phyloP scores from a whole-genome alignment of 2,329 filamentous ascomycete species.

The Aspergillus fijiensis region DNA sequence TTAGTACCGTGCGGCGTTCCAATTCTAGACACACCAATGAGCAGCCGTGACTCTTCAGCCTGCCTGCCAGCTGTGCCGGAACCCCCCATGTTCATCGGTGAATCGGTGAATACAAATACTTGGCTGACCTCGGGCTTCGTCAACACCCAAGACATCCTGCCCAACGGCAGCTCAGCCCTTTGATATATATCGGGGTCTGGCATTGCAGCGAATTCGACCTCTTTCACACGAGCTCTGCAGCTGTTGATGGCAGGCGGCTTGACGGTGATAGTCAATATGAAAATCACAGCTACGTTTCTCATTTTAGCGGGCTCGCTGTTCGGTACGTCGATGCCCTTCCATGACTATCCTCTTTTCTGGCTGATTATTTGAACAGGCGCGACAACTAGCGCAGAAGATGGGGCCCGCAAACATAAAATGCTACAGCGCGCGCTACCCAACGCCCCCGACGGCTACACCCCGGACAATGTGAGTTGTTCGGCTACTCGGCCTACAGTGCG shows the following conservation, averaged over 20 bases:
- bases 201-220: background rate
- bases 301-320: background rate
- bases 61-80: background rate
- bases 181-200: background rate
- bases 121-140: background rate
- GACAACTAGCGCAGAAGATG: background rate
- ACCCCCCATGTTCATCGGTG: background rate
- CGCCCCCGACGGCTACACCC: conserved; percentile 70
- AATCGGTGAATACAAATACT: background rate
- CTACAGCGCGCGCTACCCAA: conserved; percentile 51
- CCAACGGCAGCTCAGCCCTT: background rate
- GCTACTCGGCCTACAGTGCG: conserved; percentile 66
- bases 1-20: background rate
- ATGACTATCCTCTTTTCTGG: background rate
- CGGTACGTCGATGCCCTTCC: background rate
- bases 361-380: background rate
- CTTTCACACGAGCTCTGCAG: background rate
- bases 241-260: background rate
- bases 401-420: background rate
- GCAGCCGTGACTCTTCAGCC: background rate
- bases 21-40: background rate
- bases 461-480: conserved; percentile 68
- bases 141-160: background rate
- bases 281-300: background rate
- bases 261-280: background rate